Percentiles rank a stretch among this genome's conserved stretches.
Conservation (phyloP, 495 filamentous ascomycete genomes). For the Emericellopsis terricola region DNA sequence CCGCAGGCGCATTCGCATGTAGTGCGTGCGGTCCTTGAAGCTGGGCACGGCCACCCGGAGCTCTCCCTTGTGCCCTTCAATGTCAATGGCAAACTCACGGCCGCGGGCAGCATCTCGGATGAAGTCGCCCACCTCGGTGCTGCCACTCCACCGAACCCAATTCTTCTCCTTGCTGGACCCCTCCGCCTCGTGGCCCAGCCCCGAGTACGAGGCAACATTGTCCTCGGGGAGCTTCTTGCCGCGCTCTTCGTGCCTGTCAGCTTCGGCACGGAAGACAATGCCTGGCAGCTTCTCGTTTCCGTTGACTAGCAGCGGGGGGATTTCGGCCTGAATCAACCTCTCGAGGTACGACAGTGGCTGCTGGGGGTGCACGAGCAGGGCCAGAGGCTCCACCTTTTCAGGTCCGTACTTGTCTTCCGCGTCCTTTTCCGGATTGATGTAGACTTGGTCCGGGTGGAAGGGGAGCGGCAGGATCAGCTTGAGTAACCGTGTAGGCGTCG, state of each 20-base stretch:
- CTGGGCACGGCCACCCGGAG: slow-evolving; percentile 68
- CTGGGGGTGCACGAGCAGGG: slow-evolving; percentile 77
- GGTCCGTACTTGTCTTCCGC: slow-evolving; percentile 23
- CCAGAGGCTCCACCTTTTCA: slow-evolving; percentile 59
- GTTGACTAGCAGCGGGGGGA: slow-evolving; percentile 49
- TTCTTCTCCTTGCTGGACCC: slow-evolving; percentile 21
- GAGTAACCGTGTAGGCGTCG: slow-evolving; percentile 74
- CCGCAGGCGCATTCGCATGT: slow-evolving; percentile 56
- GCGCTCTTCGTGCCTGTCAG: slow-evolving; percentile 30
- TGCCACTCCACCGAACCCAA: slow-evolving; percentile 81
- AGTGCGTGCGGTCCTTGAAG: slow-evolving; percentile 79
- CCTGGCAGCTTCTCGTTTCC: slow-evolving; percentile 48
- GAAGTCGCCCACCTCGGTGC: slow-evolving; percentile 88
- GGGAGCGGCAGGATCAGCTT: slow-evolving; percentile 77
- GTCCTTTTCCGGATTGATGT: slow-evolving; percentile 25
- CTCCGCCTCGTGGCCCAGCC: slow-evolving; percentile 32
- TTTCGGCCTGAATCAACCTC: slow-evolving; percentile 73
- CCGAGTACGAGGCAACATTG: slow-evolving; percentile 40
- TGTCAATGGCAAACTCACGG: slow-evolving; percentile 67
- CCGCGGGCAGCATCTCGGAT: slow-evolving; percentile 77
- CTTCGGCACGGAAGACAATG: slow-evolving; percentile 66
- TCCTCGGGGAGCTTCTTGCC: slow-evolving; percentile 7
- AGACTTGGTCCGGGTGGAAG: slow-evolving; percentile 24
- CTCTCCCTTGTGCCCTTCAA: slow-evolving; percentile 51
- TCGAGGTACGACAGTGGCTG: slow-evolving; percentile 89